Percentiles rank a stretch among this genome's conserved stretches.
Conservation (phyloP, 306 rosid species). For the Dryas drummondii region DNA sequence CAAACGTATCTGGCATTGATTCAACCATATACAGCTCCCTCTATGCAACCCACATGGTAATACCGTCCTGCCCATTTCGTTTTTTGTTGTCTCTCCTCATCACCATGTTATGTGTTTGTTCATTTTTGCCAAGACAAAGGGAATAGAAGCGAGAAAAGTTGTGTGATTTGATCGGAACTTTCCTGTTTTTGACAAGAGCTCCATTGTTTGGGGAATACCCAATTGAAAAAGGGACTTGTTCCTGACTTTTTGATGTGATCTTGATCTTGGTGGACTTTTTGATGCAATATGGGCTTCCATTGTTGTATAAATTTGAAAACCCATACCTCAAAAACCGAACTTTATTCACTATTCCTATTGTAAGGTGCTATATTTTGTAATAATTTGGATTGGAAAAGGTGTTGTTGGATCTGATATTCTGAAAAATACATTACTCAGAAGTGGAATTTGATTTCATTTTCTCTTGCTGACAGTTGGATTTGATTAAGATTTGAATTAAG, state of each 20-base stretch:
- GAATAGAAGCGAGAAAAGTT: not conserved
- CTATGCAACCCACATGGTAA: conserved; percentile 28
- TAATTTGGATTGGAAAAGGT: not conserved
- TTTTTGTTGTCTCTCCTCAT: not conserved
- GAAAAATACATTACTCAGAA: conserved; percentile 14
- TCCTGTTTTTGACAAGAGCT: not conserved
- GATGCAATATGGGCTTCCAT: conserved; percentile 30
- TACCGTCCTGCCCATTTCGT: conserved; percentile 26
- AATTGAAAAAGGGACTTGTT: conserved; percentile 22
- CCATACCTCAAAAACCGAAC: conserved; percentile 22
- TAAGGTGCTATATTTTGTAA: not conserved
- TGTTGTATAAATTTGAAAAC: conserved; percentile 17
- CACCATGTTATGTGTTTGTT: conserved; percentile 16
- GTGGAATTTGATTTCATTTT: conserved; percentile 25
- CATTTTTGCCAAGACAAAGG: conserved; percentile 15
- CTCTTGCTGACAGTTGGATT: conserved; percentile 22
- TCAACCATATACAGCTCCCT: conserved; percentile 4
- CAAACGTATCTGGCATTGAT: conserved; percentile 30
- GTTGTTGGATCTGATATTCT: conserved; percentile 22
- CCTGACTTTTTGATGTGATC: conserved; percentile 28
- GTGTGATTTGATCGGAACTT: conserved; percentile 25
- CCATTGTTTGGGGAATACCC: conserved; percentile 4
- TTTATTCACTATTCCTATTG: not conserved
- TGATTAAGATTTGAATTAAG: conserved; percentile 34
- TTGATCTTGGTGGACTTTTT: conserved; percentile 21